phyloP scores from a whole-genome alignment of 345 rosid genomes.

The Angophora floribunda region DNA sequence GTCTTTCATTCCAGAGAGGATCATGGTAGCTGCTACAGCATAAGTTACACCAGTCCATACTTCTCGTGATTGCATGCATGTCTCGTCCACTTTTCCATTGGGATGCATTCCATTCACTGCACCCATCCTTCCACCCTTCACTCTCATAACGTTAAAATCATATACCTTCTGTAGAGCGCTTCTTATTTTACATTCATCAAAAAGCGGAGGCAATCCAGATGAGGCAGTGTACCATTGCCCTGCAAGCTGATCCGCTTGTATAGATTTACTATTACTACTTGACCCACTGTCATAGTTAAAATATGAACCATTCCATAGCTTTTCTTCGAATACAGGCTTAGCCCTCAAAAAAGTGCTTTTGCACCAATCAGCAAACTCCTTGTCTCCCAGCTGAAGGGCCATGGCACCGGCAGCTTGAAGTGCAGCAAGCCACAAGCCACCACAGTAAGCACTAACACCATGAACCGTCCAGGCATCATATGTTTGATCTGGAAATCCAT shows the following conservation, averaged over 20 bases:
- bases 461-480: slow-evolving; percentile 98
- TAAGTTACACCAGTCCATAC: slow-evolving; percentile 99
- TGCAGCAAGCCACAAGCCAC: slow-evolving; percentile 94
- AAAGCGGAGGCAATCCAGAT: slow-evolving; percentile 76
- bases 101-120: slow-evolving; percentile 99
- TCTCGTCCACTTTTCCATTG: slow-evolving; percentile 88
- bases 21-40: slow-evolving; percentile 87
- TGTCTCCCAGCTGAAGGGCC: slow-evolving; percentile 88
- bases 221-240: slow-evolving; percentile 98
- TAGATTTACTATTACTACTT: slow-evolving; percentile 89
- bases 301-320: slow-evolving; percentile 95
- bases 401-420: slow-evolving; percentile 96
- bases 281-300: slow-evolving; percentile 90
- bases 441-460: slow-evolving; percentile 96
- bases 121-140: slow-evolving; percentile 84
- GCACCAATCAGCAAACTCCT: slow-evolving; percentile 78
- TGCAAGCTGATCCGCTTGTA: slow-evolving; percentile 96
- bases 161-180: slow-evolving; percentile 71
- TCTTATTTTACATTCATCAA: slow-evolving; percentile 72
- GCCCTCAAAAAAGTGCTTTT: slow-evolving; percentile 70
- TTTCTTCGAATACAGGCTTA: slow-evolving; percentile 59
- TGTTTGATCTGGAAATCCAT: slow-evolving; percentile 98
- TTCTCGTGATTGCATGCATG: slow-evolving; percentile 99
- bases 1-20: slow-evolving; percentile 90
- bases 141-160: slow-evolving; percentile 90